Conservation (phyloP, 257 asterid genomes). For the Nicotiana knightiana region DNA sequence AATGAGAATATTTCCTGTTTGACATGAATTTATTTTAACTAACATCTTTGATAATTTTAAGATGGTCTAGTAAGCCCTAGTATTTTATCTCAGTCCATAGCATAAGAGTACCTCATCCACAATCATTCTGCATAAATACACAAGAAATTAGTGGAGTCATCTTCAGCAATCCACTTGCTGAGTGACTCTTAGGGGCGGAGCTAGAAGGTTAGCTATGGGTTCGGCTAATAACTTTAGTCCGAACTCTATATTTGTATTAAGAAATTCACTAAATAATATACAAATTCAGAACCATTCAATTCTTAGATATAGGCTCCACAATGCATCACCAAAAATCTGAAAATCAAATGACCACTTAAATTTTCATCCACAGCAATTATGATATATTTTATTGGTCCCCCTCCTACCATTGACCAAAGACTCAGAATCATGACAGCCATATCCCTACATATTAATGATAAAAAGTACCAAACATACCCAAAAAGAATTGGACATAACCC, state of each 20-base stretch:
- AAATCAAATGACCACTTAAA: not conserved
- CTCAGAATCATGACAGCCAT: not conserved
- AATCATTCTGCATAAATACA: not conserved
- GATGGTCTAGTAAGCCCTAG: not conserved
- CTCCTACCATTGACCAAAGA: not conserved
- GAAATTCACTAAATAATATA: too few relatives aligned
- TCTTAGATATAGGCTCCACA: not conserved
- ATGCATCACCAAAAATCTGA: not conserved
- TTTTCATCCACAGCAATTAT: not conserved
- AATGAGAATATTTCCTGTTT: not conserved
- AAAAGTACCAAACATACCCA: slow-evolving; percentile 5
- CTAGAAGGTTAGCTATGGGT: too few relatives aligned
- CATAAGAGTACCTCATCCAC: not conserved
- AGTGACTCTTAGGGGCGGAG: not conserved
- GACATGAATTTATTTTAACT: not conserved
- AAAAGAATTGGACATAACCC: slow-evolving; percentile 8
- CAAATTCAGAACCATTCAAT: not conserved
- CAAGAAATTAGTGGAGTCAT: not conserved
- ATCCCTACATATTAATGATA: slow-evolving; percentile 1
- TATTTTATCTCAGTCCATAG: not conserved
- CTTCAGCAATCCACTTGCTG: not conserved
- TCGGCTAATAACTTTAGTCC: not conserved
- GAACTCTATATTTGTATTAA: too few relatives aligned
- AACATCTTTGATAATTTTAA: not conserved
- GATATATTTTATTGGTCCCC: slow-evolving; percentile 8